These are phyloP conservation scores for Pelargonium nanum DNA, from an alignment of 345 rosid species.

Conservation along the genomic window DNA sequence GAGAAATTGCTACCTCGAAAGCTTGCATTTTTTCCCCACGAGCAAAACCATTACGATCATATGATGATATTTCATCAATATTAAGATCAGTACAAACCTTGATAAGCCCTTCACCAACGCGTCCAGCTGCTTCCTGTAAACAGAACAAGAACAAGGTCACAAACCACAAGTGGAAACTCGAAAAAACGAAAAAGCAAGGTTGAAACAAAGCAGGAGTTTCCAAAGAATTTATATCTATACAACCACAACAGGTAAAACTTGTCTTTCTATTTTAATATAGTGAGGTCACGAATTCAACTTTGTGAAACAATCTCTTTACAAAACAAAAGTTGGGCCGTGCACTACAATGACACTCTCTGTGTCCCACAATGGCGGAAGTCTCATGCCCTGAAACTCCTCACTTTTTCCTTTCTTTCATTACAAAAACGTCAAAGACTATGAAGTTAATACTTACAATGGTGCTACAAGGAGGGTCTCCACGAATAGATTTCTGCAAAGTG, in stretches of 20 bases:
- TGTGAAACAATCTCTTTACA: no score
- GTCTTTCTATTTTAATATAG: no score
- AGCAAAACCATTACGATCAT: slow-evolving; percentile 71
- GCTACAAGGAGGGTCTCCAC: slow-evolving; percentile 43
- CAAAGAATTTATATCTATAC: no score
- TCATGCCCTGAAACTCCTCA: no score
- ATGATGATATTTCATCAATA: slow-evolving; percentile 60
- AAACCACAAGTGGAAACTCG: not conserved
- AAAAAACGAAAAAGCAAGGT: not conserved
- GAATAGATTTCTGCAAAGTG: slow-evolving; percentile 73
- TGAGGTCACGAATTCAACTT: no score
- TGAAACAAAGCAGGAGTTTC: no score
- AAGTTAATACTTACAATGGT: slow-evolving; percentile 39
- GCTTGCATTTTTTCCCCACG: slow-evolving; percentile 75
- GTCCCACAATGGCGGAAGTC: no score
- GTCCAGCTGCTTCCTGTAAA: slow-evolving; percentile 84
- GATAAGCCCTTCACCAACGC: slow-evolving; percentile 76
- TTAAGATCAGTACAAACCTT: slow-evolving; percentile 50
- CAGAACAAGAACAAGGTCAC: slow-evolving; percentile 9
- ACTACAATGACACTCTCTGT: no score
- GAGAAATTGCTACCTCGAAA: slow-evolving; percentile 60
- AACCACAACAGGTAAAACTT: no score
- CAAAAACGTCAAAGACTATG: not conserved
- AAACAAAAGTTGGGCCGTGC: no score
- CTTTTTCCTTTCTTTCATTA: no score